Conservation (phyloP, 2,329 filamentous ascomycete genomes). For the Fusarium dlaminii region DNA sequence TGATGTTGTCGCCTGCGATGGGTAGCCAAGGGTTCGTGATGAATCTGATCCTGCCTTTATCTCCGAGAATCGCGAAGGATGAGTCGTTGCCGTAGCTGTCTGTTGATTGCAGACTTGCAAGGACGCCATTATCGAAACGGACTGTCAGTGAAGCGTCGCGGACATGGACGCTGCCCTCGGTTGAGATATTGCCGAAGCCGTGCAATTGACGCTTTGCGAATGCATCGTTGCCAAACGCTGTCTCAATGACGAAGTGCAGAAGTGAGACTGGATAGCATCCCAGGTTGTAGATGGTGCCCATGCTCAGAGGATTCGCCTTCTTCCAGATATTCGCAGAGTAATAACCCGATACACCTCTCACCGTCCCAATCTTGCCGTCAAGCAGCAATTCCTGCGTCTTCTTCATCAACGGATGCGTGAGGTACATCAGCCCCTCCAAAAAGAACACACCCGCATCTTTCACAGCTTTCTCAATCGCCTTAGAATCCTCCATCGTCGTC, state of each 20-base stretch:
- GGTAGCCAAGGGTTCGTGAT: conserved; percentile 10
- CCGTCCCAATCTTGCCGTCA: neutral
- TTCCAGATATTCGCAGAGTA: conserved; percentile 17
- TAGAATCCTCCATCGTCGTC: conserved; percentile 3
- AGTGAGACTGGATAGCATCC: conserved; percentile 8
- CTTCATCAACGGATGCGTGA: conserved; percentile 1
- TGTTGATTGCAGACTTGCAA: conserved; percentile 5
- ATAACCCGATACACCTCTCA: neutral
- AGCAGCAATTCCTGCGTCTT: neutral
- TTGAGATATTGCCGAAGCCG: conserved; percentile 2
- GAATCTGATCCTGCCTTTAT: neutral
- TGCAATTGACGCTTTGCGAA: neutral
- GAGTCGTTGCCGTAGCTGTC: conserved; percentile 13
- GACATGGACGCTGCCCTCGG: neutral
- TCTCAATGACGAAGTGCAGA: neutral
- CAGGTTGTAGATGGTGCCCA: conserved; percentile 4
- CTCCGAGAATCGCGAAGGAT: neutral
- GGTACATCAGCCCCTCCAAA: conserved; percentile 4
- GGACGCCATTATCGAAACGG: neutral
- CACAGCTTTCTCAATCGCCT: neutral
- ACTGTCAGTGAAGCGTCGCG: conserved; percentile 11
- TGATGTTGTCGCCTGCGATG: neutral
- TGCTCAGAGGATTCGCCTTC: conserved; percentile 10
- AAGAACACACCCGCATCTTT: neutral
- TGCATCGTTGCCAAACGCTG: neutral